Evolutionary conservation across 2,329 filamentous ascomycete genomes (phyloP).

Genomic region (Ophiostoma triangulosporum): DNA sequence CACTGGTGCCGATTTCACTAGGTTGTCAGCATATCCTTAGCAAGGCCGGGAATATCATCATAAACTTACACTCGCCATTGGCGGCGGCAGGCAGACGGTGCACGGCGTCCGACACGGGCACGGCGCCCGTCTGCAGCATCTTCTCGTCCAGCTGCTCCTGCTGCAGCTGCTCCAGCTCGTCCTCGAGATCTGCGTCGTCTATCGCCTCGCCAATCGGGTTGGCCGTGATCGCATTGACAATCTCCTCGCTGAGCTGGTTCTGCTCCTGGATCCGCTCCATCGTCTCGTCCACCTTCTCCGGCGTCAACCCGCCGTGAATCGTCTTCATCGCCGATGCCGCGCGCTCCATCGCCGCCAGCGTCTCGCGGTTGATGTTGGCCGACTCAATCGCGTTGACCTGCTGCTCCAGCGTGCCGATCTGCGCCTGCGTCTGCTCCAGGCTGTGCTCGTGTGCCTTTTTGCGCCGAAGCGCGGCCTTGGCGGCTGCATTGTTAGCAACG

Average conservation of each 20-base stretch:
- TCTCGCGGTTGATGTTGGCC: slow-evolving; percentile 97
- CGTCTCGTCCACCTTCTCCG: slow-evolving; percentile 87
- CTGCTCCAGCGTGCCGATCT: slow-evolving; percentile 85
- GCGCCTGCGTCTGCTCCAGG: slow-evolving; percentile 76
- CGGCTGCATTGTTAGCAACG: slow-evolving; percentile 42
- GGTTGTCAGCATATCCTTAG: slow-evolving; percentile 13
- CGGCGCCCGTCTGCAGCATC: slow-evolving; percentile 78
- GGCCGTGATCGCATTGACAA: slow-evolving; percentile 70
- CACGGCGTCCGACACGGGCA: slow-evolving; percentile 69
- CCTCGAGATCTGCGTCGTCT: slow-evolving; percentile 78
- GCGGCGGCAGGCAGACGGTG: slow-evolving; percentile 63
- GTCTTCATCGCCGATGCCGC: slow-evolving; percentile 82
- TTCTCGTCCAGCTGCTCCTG: slow-evolving; percentile 87
- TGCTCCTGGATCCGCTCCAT: slow-evolving; percentile 92
- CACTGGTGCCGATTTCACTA: slow-evolving; percentile 38
- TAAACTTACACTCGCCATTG: slow-evolving; percentile 60
- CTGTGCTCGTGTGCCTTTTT: slow-evolving; percentile 93
- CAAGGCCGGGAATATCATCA: too few species aligned
- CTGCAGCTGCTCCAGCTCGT: slow-evolving; percentile 73
- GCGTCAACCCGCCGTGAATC: slow-evolving; percentile 81
- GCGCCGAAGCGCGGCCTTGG: slow-evolving; percentile 76
- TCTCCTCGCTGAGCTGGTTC: slow-evolving; percentile 86
- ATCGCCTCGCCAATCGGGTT: slow-evolving; percentile 52
- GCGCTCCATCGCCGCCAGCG: slow-evolving; percentile 83
- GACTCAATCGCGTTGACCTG: slow-evolving; percentile 96